Base-by-base conservation (phyloP, 495 filamentous ascomycete genomes). In the Neurospora tetraspora region DNA sequence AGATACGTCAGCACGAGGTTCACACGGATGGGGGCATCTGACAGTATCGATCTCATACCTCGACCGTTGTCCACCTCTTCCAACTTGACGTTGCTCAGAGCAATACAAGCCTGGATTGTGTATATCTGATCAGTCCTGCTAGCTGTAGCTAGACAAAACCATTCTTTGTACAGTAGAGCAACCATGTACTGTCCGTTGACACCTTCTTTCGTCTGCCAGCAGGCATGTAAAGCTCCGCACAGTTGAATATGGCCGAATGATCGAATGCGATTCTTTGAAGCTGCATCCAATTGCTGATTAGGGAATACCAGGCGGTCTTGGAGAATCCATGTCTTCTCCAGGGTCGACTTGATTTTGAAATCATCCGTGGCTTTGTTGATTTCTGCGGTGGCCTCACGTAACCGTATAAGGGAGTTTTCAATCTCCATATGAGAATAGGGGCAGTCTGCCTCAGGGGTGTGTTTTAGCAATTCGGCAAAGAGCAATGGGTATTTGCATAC, bases 401-500 rank as follows among this genome's bases (percentile, higher is more conserved):
- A 85, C 43, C 86, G 84, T 70, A 90, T 89, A 68, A 97, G 84
- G 8, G 92, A 86, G 75, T 90, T 91, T 71, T 92, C 88, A 34
- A 98, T 89, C 61, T 92, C 91, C 79, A 89, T 87, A 82, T 96
- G 90, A 11, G 92, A 90, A 69, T 88, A 88, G 16, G 92, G 93
- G 77, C 93, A 94, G 76, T 98, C 95, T 73, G 88, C 89, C 8
- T 92, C 91, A 16, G 92, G 92, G 0, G 94, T 98, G 74, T 91
- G 84, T 75, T 90, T 93, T 71, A 93, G 84, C 43, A 99, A 84
- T 72, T 97, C 93, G 6, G 89, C 85, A 70, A 98, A 93, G 27
- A 99, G 84, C 40, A 99, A 86, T 11, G 93, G 92, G 81, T 99
- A 99, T 83, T 92, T 94, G 86, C 93, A 96, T 16, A 98, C 88